Evolutionary conservation across 352 stramenopile genomes (phyloP), one percentile per base, ranked within the genome.

Genomic region (Pythium sukuiense): DNA sequence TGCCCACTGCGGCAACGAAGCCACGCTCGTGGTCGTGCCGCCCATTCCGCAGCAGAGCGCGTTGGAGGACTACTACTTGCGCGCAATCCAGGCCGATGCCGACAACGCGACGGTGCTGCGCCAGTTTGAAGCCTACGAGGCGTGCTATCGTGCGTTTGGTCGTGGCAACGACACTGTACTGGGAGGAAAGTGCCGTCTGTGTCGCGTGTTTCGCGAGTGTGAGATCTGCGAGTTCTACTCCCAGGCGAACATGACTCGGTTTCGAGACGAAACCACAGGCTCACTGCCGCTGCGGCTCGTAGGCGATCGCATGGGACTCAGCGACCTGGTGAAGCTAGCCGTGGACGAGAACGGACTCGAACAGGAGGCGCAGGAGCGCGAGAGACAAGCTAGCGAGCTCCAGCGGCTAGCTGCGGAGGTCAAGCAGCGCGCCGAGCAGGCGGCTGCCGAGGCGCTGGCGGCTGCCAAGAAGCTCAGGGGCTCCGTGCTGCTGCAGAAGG

Each of bases 51-150:
- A 88, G 33, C 77, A 86, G 50, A 84, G 74, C 33, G 73, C 82
- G 11, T 54, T 91, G 33, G 81, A 91, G 54, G 83, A 92, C 49
- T 92, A 89, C 59, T 98, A 98, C 59, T 63, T 95, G 41, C 84
- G 90, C 11, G 92, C 93, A 6, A 82, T 97, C 37, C 87, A 96
- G 63, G 92, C 91, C 0, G 93, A 98, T 69, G 87, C 93, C 16
- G 83, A 90, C 61, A 97, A 95, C 60, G 91, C 92, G 8, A 91
- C 87, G 18, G 83, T 98, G 18, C 62, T 98, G 41, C 79, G 93
- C 7, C 87, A 98, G 70, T 97, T 94, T 53, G 79, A 93, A 35
- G 93, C 88, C 13, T 98, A 89, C 55, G 83, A 91, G 53, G 63
- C 77, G 14, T 81, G 83, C 14, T 97, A 95, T 62, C 80, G 90